phyloP scores from a whole-genome alignment of 2,329 filamentous ascomycete species.

The Ophiocordyceps camponoti-saundersi region DNA sequence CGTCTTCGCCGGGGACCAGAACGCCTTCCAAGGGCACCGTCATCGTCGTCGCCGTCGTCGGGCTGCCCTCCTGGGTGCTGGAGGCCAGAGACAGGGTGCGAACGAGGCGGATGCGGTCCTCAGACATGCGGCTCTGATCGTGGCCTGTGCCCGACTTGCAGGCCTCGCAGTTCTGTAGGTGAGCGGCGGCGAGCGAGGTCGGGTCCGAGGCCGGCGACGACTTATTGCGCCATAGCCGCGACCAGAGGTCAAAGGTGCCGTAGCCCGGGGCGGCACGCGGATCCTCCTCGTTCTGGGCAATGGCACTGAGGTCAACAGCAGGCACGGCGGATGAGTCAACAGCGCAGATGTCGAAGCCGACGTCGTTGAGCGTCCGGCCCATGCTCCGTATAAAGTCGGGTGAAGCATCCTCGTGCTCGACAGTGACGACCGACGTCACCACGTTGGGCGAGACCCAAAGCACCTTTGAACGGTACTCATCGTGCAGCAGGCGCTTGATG shows the following conservation, averaged over 20 bases:
- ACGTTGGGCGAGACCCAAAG: constrained; percentile 52
- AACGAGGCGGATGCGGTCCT: constrained; percentile 1
- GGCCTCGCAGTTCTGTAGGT: constrained; percentile 20
- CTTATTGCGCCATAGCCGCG: constrained; percentile 12
- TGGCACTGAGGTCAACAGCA: constrained; percentile 10
- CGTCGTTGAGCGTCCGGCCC: constrained; percentile 30
- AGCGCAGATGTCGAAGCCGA: constrained; percentile 41
- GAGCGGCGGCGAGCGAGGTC: constrained; percentile 11
- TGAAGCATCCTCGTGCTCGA: constrained; percentile 30
- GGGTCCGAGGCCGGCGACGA: constrained; percentile 8
- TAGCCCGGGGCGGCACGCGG: constrained; percentile 3
- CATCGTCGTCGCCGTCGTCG: not conserved
- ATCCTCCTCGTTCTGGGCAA: constrained; percentile 5
- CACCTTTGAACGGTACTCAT: constrained; percentile 25
- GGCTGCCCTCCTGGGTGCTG: constrained; percentile 2
- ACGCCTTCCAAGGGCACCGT: constrained; percentile 8
- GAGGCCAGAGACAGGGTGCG: constrained; percentile 1
- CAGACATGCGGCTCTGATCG: constrained; percentile 1
- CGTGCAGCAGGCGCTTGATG: constrained; percentile 42
- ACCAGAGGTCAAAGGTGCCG: constrained; percentile 13
- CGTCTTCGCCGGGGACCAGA: constrained; percentile 4
- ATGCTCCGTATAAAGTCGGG: constrained; percentile 25
- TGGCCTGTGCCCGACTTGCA: constrained; percentile 11
- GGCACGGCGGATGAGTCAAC: constrained; percentile 20
- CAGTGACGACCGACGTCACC: constrained; percentile 51